Base-by-base conservation (phyloP, 116 monocot species). In the Zostera marina region DNA sequence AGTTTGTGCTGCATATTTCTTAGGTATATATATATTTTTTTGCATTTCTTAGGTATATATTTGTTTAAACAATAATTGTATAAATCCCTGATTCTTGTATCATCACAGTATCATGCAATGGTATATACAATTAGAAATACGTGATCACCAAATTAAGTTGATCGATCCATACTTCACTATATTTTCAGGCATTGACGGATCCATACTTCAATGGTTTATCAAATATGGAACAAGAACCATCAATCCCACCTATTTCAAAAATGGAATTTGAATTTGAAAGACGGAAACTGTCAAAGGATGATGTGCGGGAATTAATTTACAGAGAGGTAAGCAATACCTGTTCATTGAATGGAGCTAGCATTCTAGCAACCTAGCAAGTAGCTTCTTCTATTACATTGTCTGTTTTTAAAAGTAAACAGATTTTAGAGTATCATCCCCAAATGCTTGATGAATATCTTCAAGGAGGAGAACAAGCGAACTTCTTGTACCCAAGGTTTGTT, bases 401-500 rank as follows among this genome's bases (percentile, higher is more conserved):
- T 64, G 24, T 48, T 66, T n/a, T 24, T 72, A 15, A 59, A 79
- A 70, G 45, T n/a, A 76, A 74, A 69, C 74, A 92, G 92, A 87
- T 87, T 61, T 67, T 92, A 63, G 92, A 92, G 76, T 92, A 92
- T 74, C 92, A 92, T 76, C 92, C 92, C 14, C 86, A 92, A 46
- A 92, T 92, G 92, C 77, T 92, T 47, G 73, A 83, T 13, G 83
- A 92, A 66, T 83, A 83, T 77, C 68, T 83, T 39, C 72, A 68
- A 63, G 87, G 92, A 63, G 81, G 66, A 53, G 92, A 83, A 22
- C 87, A 81, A 47, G 70, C 76, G 24, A 83, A 74, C 66, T 92
- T 92, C 65, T 70, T 92, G 79, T 92, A 92, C 73, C 92, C 92
- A 62, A 92, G 92, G 92, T 83, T 10, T 63, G 51, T 41, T 44